Evolutionary conservation across 75 land plant species (phyloP).

Genomic region (Azolla pinnata): DNA sequence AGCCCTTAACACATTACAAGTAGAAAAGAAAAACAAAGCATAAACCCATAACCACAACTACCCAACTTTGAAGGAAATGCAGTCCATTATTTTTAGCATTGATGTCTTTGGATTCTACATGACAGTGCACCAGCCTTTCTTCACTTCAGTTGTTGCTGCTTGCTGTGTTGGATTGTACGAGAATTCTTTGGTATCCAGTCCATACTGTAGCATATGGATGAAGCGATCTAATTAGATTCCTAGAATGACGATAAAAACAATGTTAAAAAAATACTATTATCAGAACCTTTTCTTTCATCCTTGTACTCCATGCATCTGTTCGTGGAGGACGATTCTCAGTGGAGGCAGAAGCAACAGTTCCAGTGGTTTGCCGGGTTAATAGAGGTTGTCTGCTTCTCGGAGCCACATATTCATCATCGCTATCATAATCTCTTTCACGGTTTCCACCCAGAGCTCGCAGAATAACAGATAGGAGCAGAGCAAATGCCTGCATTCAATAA

Average conservation of each 20-base stretch:
- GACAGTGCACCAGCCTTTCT: conserved; percentile 55
- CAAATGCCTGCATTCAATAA: conserved; percentile 50
- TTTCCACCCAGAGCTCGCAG: conserved; percentile 46
- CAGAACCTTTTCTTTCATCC: conserved; percentile 86
- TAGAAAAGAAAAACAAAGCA: no score
- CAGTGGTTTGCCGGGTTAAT: conserved; percentile 46
- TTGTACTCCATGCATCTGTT: conserved; percentile 90
- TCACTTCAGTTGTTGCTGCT: conserved; percentile 41
- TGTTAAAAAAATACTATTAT: conserved; percentile 6
- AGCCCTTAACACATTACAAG: no score
- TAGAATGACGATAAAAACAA: conserved; percentile 1
- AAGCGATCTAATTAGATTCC: not conserved
- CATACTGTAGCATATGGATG: conserved; percentile 49
- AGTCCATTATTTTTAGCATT: no score
- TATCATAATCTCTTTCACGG: conserved; percentile 71
- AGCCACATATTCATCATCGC: conserved; percentile 72
- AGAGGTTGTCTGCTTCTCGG: conserved; percentile 69
- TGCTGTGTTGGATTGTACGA: conserved; percentile 84
- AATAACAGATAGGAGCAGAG: conserved; percentile 61
- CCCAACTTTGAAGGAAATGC: no score
- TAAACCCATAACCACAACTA: no score
- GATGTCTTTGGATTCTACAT: conserved; percentile 49
- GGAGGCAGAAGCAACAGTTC: conserved; percentile 43
- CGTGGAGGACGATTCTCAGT: conserved; percentile 56
- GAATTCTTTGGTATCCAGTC: conserved; percentile 90